Evolutionary conservation across 371 early-diverging fungal genomes (phyloP), one percentile per base, ranked within the genome.

Genomic region (Vittaforma corneae): DNA sequence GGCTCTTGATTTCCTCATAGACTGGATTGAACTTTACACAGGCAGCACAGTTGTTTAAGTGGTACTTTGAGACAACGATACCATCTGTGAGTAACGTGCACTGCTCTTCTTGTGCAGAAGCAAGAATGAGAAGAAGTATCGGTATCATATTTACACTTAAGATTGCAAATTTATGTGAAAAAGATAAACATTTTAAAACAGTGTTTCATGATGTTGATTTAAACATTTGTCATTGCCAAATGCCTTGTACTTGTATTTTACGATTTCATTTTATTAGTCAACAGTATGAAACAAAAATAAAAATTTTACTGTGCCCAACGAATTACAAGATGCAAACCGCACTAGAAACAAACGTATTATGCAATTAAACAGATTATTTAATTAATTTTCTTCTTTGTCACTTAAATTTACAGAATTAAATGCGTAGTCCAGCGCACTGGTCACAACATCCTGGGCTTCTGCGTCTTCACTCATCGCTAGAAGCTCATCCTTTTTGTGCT

Each of bases 401-500:
- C 32, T 18, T 50, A 9, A 11, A 50, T 18, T 50, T 28, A 34
- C 42, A 5, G 22, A 24, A 26, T 63, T 38, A 46, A 63, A 63
- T 24, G 64, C 64, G 6, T 53, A 5, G 56, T 63, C 35, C 4
- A 55, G 55, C 28, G 55, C 34, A 6, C 9, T 34, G 26, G 22
- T 55, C 26, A 55, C 55, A 11, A 34, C 55, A 40, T 55, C 55
- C 11, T 28, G 38, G 24, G 64, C 20, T 9, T 63, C 64, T 5
- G 57, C 52, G 35, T 76, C 70, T 42, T 73, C 74, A 16, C 38
- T 28, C 20, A 53, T 67, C 14, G 26, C 42, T 33, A 53, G 2
- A 11, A 47, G 52, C 50, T 75, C 76, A 18, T 72, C 73, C 55
- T 67, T 71, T 61, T 75, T 68, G 22, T 81, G 78, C 26, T 84